phyloP scores from a whole-genome alignment of 2,329 filamentous ascomycete genomes.

The Blastomyces parvus region DNA sequence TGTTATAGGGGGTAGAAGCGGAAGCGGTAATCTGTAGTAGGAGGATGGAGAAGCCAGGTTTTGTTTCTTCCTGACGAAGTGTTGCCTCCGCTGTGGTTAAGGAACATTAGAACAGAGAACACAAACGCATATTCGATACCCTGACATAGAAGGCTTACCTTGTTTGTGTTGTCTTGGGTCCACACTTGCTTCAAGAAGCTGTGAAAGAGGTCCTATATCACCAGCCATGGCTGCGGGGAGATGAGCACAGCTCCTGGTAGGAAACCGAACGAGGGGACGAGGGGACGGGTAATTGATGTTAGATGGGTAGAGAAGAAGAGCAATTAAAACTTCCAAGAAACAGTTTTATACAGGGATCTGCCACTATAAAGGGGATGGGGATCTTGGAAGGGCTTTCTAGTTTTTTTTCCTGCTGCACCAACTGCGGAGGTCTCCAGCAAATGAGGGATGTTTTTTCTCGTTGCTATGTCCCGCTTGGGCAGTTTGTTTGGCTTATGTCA shows the following conservation, averaged over 20 bases:
- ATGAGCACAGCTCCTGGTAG: constrained; percentile 16
- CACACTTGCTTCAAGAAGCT: constrained; percentile 82
- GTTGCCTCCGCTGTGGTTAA: constrained; percentile 61
- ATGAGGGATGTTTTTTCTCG: background rate
- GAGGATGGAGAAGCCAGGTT: constrained; percentile 76
- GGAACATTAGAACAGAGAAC: constrained; percentile 9
- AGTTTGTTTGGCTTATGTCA: constrained; percentile 8
- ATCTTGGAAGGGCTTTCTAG: background rate
- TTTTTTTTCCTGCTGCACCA: background rate
- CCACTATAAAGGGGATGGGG: background rate
- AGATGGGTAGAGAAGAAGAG: background rate
- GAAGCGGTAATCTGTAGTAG: constrained; percentile 86
- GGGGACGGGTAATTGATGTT: background rate
- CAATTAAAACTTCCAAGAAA: background rate
- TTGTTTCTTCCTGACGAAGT: constrained; percentile 68
- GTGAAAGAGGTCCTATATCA: constrained; percentile 56
- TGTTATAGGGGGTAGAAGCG: constrained; percentile 61
- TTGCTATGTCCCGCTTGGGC: constrained; percentile 5
- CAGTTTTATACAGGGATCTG: background rate
- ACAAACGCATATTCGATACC: constrained; percentile 5
- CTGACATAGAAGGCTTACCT: constrained; percentile 47
- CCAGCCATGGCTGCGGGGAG: constrained; percentile 46
- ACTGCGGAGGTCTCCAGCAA: background rate
- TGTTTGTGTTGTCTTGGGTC: constrained; percentile 81
- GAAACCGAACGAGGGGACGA: constrained; percentile 10